These are phyloP conservation scores for Neonectria ditissima DNA, from an alignment of 2,329 filamentous ascomycete species.

Conservation along the genomic window DNA sequence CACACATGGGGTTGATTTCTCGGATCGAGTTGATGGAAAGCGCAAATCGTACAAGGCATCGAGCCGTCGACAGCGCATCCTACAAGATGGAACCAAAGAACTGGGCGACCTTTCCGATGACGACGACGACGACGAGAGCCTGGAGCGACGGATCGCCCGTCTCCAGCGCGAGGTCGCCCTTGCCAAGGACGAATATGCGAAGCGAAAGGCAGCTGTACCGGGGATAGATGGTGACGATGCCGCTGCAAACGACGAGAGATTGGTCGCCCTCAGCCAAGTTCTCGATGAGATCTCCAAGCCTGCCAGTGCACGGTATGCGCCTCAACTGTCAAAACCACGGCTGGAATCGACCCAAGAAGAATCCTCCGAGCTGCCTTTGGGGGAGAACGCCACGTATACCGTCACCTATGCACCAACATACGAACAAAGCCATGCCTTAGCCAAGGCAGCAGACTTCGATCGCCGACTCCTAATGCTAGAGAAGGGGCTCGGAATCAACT, in stretches of 20 bases:
- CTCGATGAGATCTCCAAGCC: slow-evolving; percentile 72
- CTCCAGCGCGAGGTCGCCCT: slow-evolving; percentile 86
- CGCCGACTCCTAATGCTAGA: slow-evolving; percentile 83
- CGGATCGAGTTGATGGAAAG: slow-evolving; percentile 85
- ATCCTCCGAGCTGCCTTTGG: slow-evolving; percentile 33
- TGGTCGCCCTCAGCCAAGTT: slow-evolving; percentile 77
- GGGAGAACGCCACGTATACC: slow-evolving; percentile 66
- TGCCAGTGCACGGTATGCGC: slow-evolving; percentile 27
- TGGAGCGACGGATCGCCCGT: slow-evolving; percentile 83
- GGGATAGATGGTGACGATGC: slow-evolving; percentile 63
- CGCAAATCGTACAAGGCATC: slow-evolving; percentile 85
- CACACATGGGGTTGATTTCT: slow-evolving; percentile 85
- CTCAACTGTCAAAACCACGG: slow-evolving; percentile 27
- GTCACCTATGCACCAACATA: slow-evolving; percentile 74
- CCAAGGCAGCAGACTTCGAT: slow-evolving; percentile 90
- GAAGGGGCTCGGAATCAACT: slow-evolving; percentile 81
- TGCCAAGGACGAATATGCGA: slow-evolving; percentile 71
- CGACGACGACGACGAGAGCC: slow-evolving; percentile 75
- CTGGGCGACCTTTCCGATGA: slow-evolving; percentile 81
- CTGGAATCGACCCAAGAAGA: slow-evolving; percentile 29
- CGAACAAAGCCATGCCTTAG: slow-evolving; percentile 77
- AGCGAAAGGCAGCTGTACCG: slow-evolving; percentile 61
- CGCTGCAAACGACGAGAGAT: slow-evolving; percentile 43
- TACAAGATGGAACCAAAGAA: slow-evolving; percentile 73
- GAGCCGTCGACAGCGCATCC: slow-evolving; percentile 72